These are phyloP conservation scores for Chaetomium fimeti DNA, from an alignment of 495 filamentous ascomycete genomes.

Conservation along the genomic window DNA sequence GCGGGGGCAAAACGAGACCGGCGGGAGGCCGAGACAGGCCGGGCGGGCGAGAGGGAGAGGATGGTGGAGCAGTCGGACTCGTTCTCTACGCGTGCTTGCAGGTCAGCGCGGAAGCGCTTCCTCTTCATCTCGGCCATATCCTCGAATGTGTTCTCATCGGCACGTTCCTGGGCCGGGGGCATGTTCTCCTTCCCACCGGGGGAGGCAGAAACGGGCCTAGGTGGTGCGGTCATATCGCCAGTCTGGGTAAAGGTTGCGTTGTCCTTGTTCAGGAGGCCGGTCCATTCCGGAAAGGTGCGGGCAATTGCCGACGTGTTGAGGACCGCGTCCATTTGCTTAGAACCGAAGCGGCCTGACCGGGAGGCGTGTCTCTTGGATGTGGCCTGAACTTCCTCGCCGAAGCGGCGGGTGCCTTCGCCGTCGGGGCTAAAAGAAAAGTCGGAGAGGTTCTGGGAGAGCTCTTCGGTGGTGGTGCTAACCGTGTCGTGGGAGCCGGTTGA, in stretches of 20 bases:
- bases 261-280: slow-evolving; percentile 30
- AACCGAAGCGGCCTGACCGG: slow-evolving; percentile 35
- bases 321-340: slow-evolving; percentile 20
- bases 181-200: slow-evolving; percentile 41
- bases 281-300: slow-evolving; percentile 62
- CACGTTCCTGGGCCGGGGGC: slow-evolving; percentile 32
- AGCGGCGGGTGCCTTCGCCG: slow-evolving; percentile 45
- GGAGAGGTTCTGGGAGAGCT: slow-evolving; percentile 40
- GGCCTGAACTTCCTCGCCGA: slow-evolving; percentile 28
- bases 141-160: slow-evolving; percentile 32
- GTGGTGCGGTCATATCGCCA: slow-evolving; percentile 23
- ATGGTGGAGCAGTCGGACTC: slow-evolving; percentile 45
- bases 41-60: slow-evolving; percentile 33
- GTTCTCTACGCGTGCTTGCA: slow-evolving; percentile 48
- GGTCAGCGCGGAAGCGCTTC: slow-evolving; percentile 39
- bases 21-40: slow-evolving; percentile 22
- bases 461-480: slow-evolving; percentile 45
- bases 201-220: slow-evolving; percentile 23
- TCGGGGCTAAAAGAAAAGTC: slow-evolving; percentile 48
- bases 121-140: slow-evolving; percentile 30
- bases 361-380: slow-evolving; percentile 27
- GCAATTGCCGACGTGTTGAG: slow-evolving; percentile 65
- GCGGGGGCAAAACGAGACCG: slow-evolving; percentile 32
- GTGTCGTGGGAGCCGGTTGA: slow-evolving; percentile 54
- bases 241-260: slow-evolving; percentile 26